Evolutionary conservation across 805 yeast species (phyloP), one percentile per base, ranked within the genome.

Genomic region (Metschnikowia amazonensis): DNA sequence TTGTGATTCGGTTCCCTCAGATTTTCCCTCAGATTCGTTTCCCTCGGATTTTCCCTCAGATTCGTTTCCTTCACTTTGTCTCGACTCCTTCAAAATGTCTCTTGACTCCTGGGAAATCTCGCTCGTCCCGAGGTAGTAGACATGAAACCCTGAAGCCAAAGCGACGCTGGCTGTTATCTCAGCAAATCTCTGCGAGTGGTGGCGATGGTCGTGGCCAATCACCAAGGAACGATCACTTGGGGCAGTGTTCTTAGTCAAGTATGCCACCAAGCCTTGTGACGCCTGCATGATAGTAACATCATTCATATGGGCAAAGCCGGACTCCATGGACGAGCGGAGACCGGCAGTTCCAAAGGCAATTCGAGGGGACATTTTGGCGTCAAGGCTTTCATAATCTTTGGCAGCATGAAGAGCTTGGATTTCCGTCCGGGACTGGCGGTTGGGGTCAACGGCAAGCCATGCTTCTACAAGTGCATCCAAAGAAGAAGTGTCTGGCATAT

Each of bases 271-370:
- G 1, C 95, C 96, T 56, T 89, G 96, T 0, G 97, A 81, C 0
- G 98, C 90, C 67, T 92, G 98, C 36, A 88, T 59, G 1, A 92
- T 85, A 0, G 97, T 89, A 14, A 92, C 83, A 50, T 84, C 84
- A 63, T 94, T 92, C 92, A 94, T 86, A 54, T 89, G 78, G 43
- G 80, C 77, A 60, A 86, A 89, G 0, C 99, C 98, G 0, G 97
- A 89, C 50, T 82, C 90, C 97, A 94, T 89, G 18, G 74, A 69
- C 1, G 95, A 79, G 23, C 99, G 72, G 39, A 94, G 76, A 0
- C 97, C 98, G 2, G 98, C 97, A 0, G 98, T 92, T 0, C 98
- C 98, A 64, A 92, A 92, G 10, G 81, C 69, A 23, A 90, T 83
- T 43, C 96, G 66, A n/a, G 58, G 54, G 36, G 76, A 58, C 25